These are phyloP conservation scores for Knufia fluminis DNA, from an alignment of 2,329 filamentous ascomycete genomes.

Conservation along the genomic window DNA sequence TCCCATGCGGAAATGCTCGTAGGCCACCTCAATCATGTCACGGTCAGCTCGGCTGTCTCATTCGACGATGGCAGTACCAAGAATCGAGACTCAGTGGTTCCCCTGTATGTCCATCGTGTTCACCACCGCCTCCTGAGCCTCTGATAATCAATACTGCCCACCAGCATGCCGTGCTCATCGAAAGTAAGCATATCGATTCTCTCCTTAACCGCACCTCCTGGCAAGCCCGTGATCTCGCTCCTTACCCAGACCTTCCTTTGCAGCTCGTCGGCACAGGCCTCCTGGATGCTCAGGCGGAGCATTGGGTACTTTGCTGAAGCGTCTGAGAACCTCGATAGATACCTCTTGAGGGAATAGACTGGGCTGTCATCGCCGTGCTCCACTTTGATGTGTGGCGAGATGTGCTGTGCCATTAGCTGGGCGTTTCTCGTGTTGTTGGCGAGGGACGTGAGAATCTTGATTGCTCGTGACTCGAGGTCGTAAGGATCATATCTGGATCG, in stretches of 20 bases:
- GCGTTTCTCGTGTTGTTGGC: slow-evolving; percentile 1
- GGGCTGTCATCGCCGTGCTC: slow-evolving; percentile 7
- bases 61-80: too few relatives aligned
- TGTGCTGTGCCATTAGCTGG: background rate
- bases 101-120: too few relatives aligned
- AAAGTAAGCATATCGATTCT: slow-evolving; percentile 12
- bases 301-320: slow-evolving; percentile 6
- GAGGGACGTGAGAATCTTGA: slow-evolving; percentile 7
- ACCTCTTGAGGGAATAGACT: slow-evolving; percentile 2
- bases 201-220: slow-evolving; percentile 9
- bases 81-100: too few relatives aligned
- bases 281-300: slow-evolving; percentile 9
- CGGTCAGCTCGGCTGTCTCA: too few relatives aligned
- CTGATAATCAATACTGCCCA: slow-evolving; percentile 10
- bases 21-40: too few relatives aligned
- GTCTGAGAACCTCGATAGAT: slow-evolving; percentile 3
- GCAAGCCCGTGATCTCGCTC: slow-evolving; percentile 12
- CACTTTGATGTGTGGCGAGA: slow-evolving; percentile 6
- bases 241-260: slow-evolving; percentile 13
- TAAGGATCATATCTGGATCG: background rate
- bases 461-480: background rate
- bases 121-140: slow-evolving; percentile 6
- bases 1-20: too few relatives aligned
- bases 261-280: slow-evolving; percentile 12
- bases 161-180: slow-evolving; percentile 9